Base-by-base conservation (phyloP, 176 grass and related monocot genomes). In the Ampelocalamus luodianensis region DNA sequence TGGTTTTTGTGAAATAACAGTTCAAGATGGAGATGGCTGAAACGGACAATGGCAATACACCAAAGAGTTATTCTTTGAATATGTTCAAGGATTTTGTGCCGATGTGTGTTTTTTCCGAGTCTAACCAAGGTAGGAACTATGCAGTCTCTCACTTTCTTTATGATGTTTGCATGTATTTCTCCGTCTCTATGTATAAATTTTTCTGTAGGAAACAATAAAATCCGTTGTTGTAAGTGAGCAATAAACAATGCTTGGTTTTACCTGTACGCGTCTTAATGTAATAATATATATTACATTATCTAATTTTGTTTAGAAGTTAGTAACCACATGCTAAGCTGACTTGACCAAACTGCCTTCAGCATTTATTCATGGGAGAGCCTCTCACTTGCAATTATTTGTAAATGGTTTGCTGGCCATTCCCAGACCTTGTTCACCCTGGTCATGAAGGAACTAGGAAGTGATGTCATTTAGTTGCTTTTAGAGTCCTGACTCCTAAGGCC, bases 1-100 rank as follows among this genome's bases (percentile, higher is more conserved):
- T 38, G 7, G 2, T 87, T 22, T 71, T 84, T 61, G 77, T 70
- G 26, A 61, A 81, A 74, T 90, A 26, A 44, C 95, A 97, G 95
- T 97, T 97, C 77, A 97, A 97, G 89, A 97, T 97, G 95, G 92
- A 97, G 85, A 90, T 95, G 92, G 85, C 89, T 76, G 90, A 91
- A 82, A 75, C 83, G 50, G 82, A 86, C 58, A 88, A 87, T 56
- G 93, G 89, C 32, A 89, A 95, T 86, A 90, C 87, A 75, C 95
- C 95, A 60, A 97, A 95, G 80, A 95, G 95, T 69, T 97, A 97
- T 85, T 91, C 89, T 75, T 82, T 95, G 49, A 97, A 97, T 77
- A 97, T 97, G 95, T 97, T 91, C 87, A 91, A 97, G 82, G 92
- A 97, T 85, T 97, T 97, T 18, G 95, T 97, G 59, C 95, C 95